phyloP scores from a whole-genome alignment of 1,284 basidiomycete genomes.

The Sporisorium sorghi region DNA sequence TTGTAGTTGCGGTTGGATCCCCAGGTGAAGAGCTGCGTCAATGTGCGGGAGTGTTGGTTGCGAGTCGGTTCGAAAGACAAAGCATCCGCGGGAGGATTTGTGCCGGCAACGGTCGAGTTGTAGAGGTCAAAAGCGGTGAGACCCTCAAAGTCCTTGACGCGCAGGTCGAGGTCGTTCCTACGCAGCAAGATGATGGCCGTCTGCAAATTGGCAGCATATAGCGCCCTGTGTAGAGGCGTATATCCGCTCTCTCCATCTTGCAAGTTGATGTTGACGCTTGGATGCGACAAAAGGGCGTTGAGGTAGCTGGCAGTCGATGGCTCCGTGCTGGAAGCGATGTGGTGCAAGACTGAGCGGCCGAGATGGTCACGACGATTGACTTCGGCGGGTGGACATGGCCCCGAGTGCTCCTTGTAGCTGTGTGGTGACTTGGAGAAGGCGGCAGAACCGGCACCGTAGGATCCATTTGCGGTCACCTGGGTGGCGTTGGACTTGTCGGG shows the following conservation, averaged over 20 bases:
- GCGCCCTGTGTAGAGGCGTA: slow-evolving; percentile 89
- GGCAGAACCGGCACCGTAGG: slow-evolving; percentile 14
- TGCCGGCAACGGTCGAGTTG: slow-evolving; percentile 73
- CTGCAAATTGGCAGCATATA: slow-evolving; percentile 86
- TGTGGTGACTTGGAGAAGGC: slow-evolving; percentile 46
- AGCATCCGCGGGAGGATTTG: slow-evolving; percentile 52
- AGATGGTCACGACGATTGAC: slow-evolving; percentile 80
- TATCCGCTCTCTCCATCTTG: slow-evolving; percentile 77
- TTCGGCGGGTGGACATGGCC: slow-evolving; percentile 71
- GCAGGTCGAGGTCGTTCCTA: slow-evolving; percentile 79
- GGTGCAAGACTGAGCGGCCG: slow-evolving; percentile 85
- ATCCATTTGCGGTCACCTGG: slow-evolving; percentile 22
- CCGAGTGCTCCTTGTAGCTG: slow-evolving; percentile 36
- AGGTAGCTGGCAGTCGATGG: slow-evolving; percentile 82
- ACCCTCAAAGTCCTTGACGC: slow-evolving; percentile 87
- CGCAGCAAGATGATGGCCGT: slow-evolving; percentile 82
- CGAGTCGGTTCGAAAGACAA: slow-evolving; percentile 24
- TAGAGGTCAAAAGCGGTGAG: slow-evolving; percentile 94
- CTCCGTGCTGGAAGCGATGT: slow-evolving; percentile 76
- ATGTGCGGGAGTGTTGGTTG: slow-evolving; percentile 31
- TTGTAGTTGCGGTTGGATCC: slow-evolving; percentile 79
- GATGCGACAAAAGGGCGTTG: slow-evolving; percentile 81
- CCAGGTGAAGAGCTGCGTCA: slow-evolving; percentile 84
- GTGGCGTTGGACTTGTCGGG: slow-evolving; percentile 37
- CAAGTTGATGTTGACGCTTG: slow-evolving; percentile 83